Evolutionary conservation across 352 stramenopile genomes (phyloP).

Genomic region (Globisporangium mamillatum): DNA sequence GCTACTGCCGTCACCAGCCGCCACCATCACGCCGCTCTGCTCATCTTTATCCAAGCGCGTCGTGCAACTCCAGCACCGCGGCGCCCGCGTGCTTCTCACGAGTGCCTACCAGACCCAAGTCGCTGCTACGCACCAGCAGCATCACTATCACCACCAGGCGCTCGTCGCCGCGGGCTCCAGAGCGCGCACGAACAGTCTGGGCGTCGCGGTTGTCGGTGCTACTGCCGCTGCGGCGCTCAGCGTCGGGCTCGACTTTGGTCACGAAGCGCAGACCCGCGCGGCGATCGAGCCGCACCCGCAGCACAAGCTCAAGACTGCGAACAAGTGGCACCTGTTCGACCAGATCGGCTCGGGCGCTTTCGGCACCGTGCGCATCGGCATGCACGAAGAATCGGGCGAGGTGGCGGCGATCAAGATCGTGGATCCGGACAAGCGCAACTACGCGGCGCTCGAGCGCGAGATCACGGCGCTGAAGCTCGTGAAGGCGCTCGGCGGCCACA

Average conservation of each 20-base stretch:
- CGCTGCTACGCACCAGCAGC: neutral
- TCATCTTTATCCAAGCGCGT: neutral
- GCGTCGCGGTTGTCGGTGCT: slow-evolving; percentile 46
- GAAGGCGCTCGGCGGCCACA: slow-evolving; percentile 75
- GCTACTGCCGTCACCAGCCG: neutral
- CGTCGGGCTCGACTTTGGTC: slow-evolving; percentile 30
- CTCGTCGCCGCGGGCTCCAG: neutral
- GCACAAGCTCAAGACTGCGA: slow-evolving; percentile 9
- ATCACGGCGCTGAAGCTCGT: slow-evolving; percentile 68
- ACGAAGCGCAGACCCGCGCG: slow-evolving; percentile 36
- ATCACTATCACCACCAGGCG: neutral
- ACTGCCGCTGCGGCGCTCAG: slow-evolving; percentile 49
- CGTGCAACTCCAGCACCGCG: slow-evolving; percentile 1
- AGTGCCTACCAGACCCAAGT: slow-evolving; percentile 14
- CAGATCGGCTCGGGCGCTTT: slow-evolving; percentile 72
- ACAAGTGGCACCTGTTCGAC: slow-evolving; percentile 64
- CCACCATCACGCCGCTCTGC: neutral
- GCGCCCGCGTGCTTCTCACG: slow-evolving; percentile 15
- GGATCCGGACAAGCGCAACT: slow-evolving; percentile 39
- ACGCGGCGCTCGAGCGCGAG: slow-evolving; percentile 60
- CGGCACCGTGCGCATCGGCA: slow-evolving; percentile 65
- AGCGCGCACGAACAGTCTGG: slow-evolving; percentile 23
- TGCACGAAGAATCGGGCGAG: slow-evolving; percentile 65
- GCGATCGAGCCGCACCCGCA: slow-evolving; percentile 25
- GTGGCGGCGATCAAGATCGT: slow-evolving; percentile 76